Evolutionary conservation across 1,284 basidiomycete genomes (phyloP).

Genomic region (Termitomyces sp.): DNA sequence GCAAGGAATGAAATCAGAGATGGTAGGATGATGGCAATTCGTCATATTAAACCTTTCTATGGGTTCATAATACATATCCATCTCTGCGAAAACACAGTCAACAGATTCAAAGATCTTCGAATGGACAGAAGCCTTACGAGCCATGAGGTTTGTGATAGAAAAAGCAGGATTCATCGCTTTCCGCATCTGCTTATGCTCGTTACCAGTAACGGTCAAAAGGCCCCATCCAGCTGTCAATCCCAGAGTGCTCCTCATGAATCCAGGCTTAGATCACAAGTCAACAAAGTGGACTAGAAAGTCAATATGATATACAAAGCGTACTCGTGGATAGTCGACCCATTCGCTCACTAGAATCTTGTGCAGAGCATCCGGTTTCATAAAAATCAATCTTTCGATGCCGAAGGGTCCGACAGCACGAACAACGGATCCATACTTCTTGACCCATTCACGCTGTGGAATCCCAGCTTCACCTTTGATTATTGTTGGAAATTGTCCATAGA

Average conservation of each 20-base stretch:
- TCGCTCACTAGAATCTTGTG: constrained; percentile 41
- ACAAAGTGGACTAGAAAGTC: neutral
- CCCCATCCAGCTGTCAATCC: constrained; percentile 42
- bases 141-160: constrained; percentile 39
- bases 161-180: constrained; percentile 49
- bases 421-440: constrained; percentile 38
- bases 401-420: constrained; percentile 42
- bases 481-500: constrained; percentile 33
- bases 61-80: constrained; percentile 44
- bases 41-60: constrained; percentile 34
- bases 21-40: neutral
- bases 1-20: neutral
- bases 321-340: constrained; percentile 43
- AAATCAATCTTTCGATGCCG: constrained; percentile 42
- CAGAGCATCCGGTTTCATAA: constrained; percentile 38
- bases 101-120: neutral
- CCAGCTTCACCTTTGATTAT: constrained; percentile 40
- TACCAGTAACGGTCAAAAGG: constrained; percentile 42
- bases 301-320: constrained; percentile 18
- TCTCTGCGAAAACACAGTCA: constrained; percentile 29
- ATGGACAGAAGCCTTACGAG: constrained; percentile 27
- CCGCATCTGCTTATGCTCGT: constrained; percentile 45
- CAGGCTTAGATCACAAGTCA: constrained; percentile 28
- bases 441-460: constrained; percentile 42
- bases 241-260: constrained; percentile 37